Base-by-base conservation (phyloP, 2,329 filamentous ascomycete species). In the Aspergillus niger region DNA sequence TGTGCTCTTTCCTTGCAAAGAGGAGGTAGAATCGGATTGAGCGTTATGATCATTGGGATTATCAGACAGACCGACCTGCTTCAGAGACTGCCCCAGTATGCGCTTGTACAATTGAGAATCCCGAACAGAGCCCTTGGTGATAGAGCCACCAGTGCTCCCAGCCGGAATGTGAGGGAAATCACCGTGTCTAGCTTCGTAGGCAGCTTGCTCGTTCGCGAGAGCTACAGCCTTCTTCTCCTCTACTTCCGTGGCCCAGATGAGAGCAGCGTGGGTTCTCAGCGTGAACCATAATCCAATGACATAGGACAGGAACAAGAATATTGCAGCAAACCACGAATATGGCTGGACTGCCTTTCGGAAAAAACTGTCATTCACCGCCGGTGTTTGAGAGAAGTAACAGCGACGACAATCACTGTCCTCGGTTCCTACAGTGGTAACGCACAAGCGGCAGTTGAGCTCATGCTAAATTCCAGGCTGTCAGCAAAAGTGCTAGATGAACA, bases 231-330 rank as follows among this genome's bases (percentile, higher is more conserved):
- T 89, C 78, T 92, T 93, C 77, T 93, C 90, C 41, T 93, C 90
- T 2, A 83, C 74, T 63, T 97, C 93, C 8, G 85, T 89, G 70
- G 92, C 95, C 95, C 95, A 99, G 66, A 99, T 99, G 49, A 97
- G 90, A 4, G 96, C 93, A 3, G 95, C 95, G 73, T 99, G 95
- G 0, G 95, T 99, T 65, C 95, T 86, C 20, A 99, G 84, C 0
- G 95, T 99, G 77, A 99, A 99, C 83, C 95, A 91, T 13, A 99
- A 82, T 24, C 95, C 95, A 62, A 98, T 95, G 38, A 95, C 82
- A 73, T 99, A 99, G 1, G 93, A 96, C 28, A 97, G 80, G 78
- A 99, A 98, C 13, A 99, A 82, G 71, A 96, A 84, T 3, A 89
- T 79, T 0, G 95, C 92, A 4, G 92, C 90, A 71, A 96, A 86